Percentiles rank a stretch among this genome's conserved stretches.
These are phyloP conservation scores for Globisporangium nagaii DNA, from an alignment of 352 stramenopile genomes.

Conservation along the genomic window DNA sequence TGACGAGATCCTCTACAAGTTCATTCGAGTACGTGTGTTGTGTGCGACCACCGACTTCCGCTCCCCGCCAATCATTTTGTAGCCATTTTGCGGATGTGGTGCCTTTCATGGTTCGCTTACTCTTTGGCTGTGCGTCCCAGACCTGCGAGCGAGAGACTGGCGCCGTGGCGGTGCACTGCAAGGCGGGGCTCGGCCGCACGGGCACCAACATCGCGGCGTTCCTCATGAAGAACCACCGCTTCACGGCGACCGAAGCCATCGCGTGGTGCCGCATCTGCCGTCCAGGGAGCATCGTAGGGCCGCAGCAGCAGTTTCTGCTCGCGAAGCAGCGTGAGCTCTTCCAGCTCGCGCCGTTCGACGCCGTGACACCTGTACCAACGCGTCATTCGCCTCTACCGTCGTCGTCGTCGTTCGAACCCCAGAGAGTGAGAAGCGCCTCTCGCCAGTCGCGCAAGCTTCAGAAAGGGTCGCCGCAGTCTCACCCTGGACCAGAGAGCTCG, in stretches of 20 bases:
- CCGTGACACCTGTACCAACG: neutral
- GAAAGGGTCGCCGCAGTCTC: no score
- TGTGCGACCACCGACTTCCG: no score
- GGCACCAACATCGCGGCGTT: slow-evolving; percentile 95
- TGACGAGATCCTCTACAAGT: slow-evolving; percentile 76
- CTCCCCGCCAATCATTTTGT: no score
- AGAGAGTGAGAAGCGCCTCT: no score
- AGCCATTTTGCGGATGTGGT: slow-evolving; percentile 1
- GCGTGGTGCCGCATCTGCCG: slow-evolving; percentile 94
- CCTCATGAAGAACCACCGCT: slow-evolving; percentile 93
- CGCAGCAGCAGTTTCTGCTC: slow-evolving; percentile 94
- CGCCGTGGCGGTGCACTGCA: slow-evolving; percentile 96
- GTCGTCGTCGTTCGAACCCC: neutral
- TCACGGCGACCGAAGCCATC: slow-evolving; percentile 93
- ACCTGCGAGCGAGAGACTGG: slow-evolving; percentile 52
- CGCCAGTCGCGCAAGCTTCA: no score
- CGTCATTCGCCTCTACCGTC: neutral
- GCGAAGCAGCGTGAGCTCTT: slow-evolving; percentile 73
- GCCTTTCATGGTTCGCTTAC: no score
- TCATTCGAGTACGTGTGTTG: slow-evolving; percentile 63
- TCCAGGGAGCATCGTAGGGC: slow-evolving; percentile 92
- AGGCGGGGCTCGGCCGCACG: slow-evolving; percentile 94
- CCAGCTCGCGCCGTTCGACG: neutral
- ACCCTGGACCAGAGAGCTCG: no score
- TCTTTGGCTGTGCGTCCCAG: no score